Evolutionary conservation across 192 early-diverging fungal species (phyloP), one percentile per base, ranked within the genome.

Genomic region (Coemansia sp.): DNA sequence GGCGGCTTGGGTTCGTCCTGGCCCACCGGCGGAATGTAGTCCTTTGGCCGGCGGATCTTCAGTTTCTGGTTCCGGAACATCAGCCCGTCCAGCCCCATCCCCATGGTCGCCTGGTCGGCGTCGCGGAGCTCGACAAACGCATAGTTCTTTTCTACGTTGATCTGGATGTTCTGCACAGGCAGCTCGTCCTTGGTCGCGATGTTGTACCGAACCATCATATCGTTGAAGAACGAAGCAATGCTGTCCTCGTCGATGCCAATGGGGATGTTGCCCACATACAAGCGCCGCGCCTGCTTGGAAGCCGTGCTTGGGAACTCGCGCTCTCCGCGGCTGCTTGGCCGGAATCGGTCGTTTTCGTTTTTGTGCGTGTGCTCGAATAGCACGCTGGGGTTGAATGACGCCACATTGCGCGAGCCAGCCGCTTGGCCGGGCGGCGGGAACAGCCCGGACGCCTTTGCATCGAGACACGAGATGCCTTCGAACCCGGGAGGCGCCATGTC

Each of bases 111-210:
- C 83, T 95, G 91, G 55, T 96, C 93, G 5, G 90, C 85, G 13
- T 90, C 83, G 46, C 90, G 85, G 73, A 99, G 95, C 91, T 99
- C 96, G 19, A 95, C 87, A 86, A 98, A 97, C 15, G 95, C 94
- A 83, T 94, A 98, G 67, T 91, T 91, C 74, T 95, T 95, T n/a
- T 98, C 95, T 41, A 87, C 84, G 72, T 95, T 94, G 49, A 97
- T 91, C 71, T 96, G 92, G 19, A 91, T 90, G 34, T 87, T 85
- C 17, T 90, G 80, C 17, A 94, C 92, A 0, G 91, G 89, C 45
- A 84, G 53, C 35, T 89, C 90, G 9, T 90, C 67, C 14, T 85
- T 76, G n/a, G 86, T 85, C 42, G 89, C 89, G 35, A 92, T 74
- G 67, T 89, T 88, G 61, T 90, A 81, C 66, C 90, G 85, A 41